These are phyloP conservation scores for Colletotrichum eremochloae DNA, from an alignment of 2,329 filamentous ascomycete genomes.

Conservation along the genomic window DNA sequence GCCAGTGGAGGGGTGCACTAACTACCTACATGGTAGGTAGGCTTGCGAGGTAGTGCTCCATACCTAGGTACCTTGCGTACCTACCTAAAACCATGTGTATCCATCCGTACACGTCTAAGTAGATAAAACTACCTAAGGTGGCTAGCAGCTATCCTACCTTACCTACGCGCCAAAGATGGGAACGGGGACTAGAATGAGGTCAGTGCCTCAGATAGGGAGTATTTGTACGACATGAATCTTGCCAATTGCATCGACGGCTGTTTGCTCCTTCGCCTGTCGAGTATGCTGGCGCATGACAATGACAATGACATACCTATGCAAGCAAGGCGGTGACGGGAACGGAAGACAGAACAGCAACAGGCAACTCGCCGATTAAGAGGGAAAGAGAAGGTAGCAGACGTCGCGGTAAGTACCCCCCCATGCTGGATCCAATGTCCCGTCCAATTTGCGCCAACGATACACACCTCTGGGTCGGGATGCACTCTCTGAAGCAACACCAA, in stretches of 20 bases:
- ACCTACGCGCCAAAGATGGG: background rate
- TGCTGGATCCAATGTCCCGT: slow-evolving; percentile 39
- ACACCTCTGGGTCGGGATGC: slow-evolving; percentile 3
- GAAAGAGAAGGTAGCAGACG: background rate
- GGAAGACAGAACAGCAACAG: background rate
- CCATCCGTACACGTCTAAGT: too few relatives aligned
- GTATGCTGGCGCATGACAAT: background rate
- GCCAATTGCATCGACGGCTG: slow-evolving; percentile 13
- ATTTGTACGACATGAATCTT: background rate
- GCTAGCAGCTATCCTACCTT: too few relatives aligned
- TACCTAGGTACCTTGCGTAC: too few relatives aligned
- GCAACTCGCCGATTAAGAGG: background rate
- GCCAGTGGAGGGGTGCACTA: slow-evolving; percentile 28
- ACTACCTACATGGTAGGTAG: too few relatives aligned
- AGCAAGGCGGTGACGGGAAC: background rate
- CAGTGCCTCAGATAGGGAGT: slow-evolving; percentile 16
- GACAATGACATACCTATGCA: background rate
- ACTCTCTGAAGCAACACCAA: slow-evolving; percentile 20
- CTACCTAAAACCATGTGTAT: too few relatives aligned
- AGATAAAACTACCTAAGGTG: too few relatives aligned
- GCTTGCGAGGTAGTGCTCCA: too few relatives aligned
- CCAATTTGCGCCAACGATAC: slow-evolving; percentile 33
- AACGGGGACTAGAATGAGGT: slow-evolving; percentile 30
- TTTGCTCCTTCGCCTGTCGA: background rate
- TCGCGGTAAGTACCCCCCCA: background rate